Base-by-base conservation (phyloP, 352 stramenopile genomes). In the Globisporangium solare region DNA sequence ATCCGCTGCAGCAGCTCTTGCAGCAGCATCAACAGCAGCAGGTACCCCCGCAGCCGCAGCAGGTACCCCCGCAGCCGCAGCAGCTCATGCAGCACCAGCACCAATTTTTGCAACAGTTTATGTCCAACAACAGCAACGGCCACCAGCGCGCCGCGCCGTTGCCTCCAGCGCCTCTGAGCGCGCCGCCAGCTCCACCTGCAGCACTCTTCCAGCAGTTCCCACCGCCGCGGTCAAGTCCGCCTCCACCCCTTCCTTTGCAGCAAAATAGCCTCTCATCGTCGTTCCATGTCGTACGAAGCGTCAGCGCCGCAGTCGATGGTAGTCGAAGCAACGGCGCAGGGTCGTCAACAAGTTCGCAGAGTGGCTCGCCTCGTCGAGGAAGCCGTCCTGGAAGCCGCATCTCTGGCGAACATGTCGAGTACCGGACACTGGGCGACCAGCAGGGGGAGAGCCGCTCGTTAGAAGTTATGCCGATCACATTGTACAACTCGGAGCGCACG, bases 401-500 rank as follows among this genome's bases (percentile, higher is more conserved):
- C 32, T 67, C 54, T 6, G 74, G 76, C 24, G 78, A 88, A 35
- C 57, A 58, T 15, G 61, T 88, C 35, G 74, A 91, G 57, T 88
- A 89, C 56, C 72, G 63, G 15, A 43, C 61, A 46, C 60, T 73
- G 37, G 70, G 73, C 24, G 76, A 83, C 6, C 61, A 58, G 6
- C 55, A 67, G 40, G 50, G 61, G 18, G 70, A 78, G 50, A 87
- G 68, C 31, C 68, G 74, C 21, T 83, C 82, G 37, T 65, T 94
- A n/a, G 84, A 94, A 67, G 84, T 92, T 21, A 90, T 81, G 66
- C 81, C 81, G 0, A 89, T 94, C 59, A 92, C 82, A 64, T 66
- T 92, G 49, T 94, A 94, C 58, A 79, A 69, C 35, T 94, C 84
- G 52, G 76, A 89, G 68, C 79, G 84, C 37, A 75, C 68, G 51